These are phyloP conservation scores for Myochromella boudieri DNA, from an alignment of 768 basidiomycete species.

Conservation along the genomic window DNA sequence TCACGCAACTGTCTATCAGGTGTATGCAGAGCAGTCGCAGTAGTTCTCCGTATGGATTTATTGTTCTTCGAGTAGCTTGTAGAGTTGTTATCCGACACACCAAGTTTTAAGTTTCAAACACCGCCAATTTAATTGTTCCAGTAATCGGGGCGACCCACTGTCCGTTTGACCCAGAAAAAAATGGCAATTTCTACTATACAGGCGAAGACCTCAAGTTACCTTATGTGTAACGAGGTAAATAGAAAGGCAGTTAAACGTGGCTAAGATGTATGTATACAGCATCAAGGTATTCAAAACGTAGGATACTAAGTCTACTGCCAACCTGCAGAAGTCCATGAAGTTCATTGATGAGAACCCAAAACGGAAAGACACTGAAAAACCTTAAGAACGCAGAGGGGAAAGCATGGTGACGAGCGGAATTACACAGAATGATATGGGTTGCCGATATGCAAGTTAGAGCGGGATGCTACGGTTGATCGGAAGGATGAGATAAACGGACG, in stretches of 20 bases:
- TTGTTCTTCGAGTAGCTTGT: too few relatives aligned
- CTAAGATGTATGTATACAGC: not conserved
- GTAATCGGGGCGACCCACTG: too few relatives aligned
- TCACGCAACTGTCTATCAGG: constrained; percentile 20
- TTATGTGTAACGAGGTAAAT: not conserved
- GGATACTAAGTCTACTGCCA: not conserved
- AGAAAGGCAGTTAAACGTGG: not conserved
- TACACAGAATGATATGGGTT: too few relatives aligned
- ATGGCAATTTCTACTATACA: not conserved
- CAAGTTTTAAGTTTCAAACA: too few relatives aligned
- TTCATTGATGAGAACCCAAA: not conserved
- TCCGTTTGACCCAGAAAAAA: too few relatives aligned
- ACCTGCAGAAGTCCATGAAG: not conserved
- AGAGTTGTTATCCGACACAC: too few relatives aligned
- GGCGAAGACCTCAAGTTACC: not conserved
- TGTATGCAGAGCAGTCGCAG: constrained; percentile 73
- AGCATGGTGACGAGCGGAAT: too few relatives aligned
- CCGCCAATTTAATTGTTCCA: too few relatives aligned
- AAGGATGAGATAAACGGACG: too few relatives aligned
- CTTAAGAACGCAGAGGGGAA: not conserved
- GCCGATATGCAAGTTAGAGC: too few relatives aligned
- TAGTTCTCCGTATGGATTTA: too few relatives aligned
- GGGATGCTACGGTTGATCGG: too few relatives aligned
- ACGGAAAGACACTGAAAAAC: not conserved
- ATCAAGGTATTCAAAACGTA: not conserved